Evolutionary conservation across 2,329 filamentous ascomycete genomes (phyloP).

Genomic region (Phaeosphaeriaceae sp.): DNA sequence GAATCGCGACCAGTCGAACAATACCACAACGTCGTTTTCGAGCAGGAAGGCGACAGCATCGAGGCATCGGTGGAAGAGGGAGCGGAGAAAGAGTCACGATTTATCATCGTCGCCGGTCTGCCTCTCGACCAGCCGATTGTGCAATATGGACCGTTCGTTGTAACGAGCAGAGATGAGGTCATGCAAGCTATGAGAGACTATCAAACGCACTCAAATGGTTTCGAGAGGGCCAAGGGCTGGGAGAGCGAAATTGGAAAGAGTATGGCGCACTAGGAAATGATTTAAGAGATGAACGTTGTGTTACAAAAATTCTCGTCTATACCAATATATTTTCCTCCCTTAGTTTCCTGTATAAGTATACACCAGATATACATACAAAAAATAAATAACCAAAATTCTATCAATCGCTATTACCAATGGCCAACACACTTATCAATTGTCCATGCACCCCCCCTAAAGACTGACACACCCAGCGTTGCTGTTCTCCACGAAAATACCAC

Average conservation of each 20-base stretch:
- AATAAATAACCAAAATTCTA: not conserved
- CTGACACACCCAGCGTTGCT: conserved; percentile 29
- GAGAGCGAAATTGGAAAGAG: conserved; percentile 68
- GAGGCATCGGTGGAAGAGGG: conserved; percentile 70
- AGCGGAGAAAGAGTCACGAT: conserved; percentile 64
- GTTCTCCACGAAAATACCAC: conserved; percentile 41
- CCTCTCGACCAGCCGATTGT: conserved; percentile 54
- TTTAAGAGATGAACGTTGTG: too few relatives aligned
- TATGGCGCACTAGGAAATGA: conserved; percentile 41
- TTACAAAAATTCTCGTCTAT: too few relatives aligned
- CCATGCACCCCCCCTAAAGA: conserved; percentile 9
- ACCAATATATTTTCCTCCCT: too few relatives aligned
- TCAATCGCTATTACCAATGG: too few relatives aligned
- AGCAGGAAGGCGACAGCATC: conserved; percentile 77
- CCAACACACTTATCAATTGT: too few relatives aligned
- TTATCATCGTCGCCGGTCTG: conserved; percentile 78
- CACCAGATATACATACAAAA: not conserved
- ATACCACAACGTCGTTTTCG: conserved; percentile 90
- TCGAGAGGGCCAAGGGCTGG: conserved; percentile 75
- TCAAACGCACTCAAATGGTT: conserved; percentile 45
- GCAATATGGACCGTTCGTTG: conserved; percentile 50
- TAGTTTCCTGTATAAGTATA: too few relatives aligned
- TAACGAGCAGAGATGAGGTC: conserved; percentile 45
- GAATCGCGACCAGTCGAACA: conserved; percentile 61
- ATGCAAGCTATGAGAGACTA: conserved; percentile 48